A percentile compares a stretch with the other conserved stretches of the same genome.
Evolutionary conservation across 345 rosid genomes (phyloP).

Genomic region (Firmiana major): DNA sequence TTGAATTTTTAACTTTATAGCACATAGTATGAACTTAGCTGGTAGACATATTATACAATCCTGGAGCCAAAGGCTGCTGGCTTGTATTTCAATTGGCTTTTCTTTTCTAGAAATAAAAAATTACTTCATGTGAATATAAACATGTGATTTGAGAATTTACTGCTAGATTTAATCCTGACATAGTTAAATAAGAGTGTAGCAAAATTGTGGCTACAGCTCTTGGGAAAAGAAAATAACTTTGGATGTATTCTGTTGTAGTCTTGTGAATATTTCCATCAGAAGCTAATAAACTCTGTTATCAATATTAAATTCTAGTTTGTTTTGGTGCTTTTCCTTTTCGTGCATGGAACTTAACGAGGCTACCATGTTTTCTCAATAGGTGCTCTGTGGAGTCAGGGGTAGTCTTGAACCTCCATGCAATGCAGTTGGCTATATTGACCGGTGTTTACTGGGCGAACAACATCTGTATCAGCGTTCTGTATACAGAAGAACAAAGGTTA

Average conservation of each 20-base stretch:
- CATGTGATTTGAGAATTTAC: neutral
- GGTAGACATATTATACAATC: neutral
- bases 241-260: neutral
- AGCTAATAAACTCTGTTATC: neutral
- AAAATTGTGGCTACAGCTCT: neutral
- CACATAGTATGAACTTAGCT: neutral
- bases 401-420: conserved; percentile 59
- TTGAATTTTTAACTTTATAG: neutral
- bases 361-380: conserved; percentile 22
- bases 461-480: conserved; percentile 55
- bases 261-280: neutral
- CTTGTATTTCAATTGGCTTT: neutral
- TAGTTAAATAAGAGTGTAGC: neutral
- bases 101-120: neutral
- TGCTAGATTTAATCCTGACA: neutral
- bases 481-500: conserved; percentile 50
- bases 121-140: neutral
- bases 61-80: neutral
- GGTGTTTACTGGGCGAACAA: conserved; percentile 39
- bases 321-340: neutral
- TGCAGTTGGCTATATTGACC: conserved; percentile 51
- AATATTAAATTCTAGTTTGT: neutral
- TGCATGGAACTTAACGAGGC: conserved; percentile 5
- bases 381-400: conserved; percentile 51
- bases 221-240: neutral